phyloP scores from a whole-genome alignment of 1,284 basidiomycete species.

The Rhodotorula glutinis region DNA sequence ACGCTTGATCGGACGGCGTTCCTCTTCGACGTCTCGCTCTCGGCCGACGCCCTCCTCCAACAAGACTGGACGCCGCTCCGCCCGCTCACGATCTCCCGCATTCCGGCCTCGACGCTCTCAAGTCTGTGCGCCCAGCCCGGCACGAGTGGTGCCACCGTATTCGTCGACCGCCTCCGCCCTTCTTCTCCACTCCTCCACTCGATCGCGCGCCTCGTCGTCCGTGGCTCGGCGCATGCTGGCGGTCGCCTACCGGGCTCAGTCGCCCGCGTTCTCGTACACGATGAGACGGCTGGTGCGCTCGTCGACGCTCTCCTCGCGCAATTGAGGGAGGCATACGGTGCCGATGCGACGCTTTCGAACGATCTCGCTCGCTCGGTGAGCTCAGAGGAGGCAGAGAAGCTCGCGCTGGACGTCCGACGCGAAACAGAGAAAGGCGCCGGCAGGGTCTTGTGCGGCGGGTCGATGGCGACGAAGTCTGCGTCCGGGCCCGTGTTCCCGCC shows the following conservation, averaged over 20 bases:
- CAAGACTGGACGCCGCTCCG: no score
- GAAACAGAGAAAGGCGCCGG: neutral
- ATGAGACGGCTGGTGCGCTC: neutral
- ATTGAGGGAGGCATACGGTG: neutral
- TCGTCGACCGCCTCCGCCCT: slow-evolving; percentile 1
- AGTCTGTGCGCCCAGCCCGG: neutral
- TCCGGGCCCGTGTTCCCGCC: slow-evolving; percentile 3
- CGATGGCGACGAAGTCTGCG: neutral
- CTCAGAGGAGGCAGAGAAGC: neutral
- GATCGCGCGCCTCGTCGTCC: slow-evolving; percentile 7
- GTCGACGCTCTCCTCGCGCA: slow-evolving; percentile 7
- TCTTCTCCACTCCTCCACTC: neutral
- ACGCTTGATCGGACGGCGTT: neutral
- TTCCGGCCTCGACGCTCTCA: neutral
- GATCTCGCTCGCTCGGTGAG: neutral
- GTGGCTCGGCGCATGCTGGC: slow-evolving; percentile 6
- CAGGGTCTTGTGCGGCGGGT: neutral
- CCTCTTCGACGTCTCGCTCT: neutral
- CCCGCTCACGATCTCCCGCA: neutral
- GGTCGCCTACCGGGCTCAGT: slow-evolving; percentile 5
- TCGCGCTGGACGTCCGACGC: neutral
- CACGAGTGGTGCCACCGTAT: slow-evolving; percentile 1
- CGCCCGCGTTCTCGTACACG: slow-evolving; percentile 14
- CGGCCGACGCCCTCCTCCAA: neutral
- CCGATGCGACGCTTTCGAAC: slow-evolving; percentile 5